Evolutionary conservation across 257 asterid genomes (phyloP), one percentile per base, ranked within the genome.

Genomic region (Handroanthus guayacan): DNA sequence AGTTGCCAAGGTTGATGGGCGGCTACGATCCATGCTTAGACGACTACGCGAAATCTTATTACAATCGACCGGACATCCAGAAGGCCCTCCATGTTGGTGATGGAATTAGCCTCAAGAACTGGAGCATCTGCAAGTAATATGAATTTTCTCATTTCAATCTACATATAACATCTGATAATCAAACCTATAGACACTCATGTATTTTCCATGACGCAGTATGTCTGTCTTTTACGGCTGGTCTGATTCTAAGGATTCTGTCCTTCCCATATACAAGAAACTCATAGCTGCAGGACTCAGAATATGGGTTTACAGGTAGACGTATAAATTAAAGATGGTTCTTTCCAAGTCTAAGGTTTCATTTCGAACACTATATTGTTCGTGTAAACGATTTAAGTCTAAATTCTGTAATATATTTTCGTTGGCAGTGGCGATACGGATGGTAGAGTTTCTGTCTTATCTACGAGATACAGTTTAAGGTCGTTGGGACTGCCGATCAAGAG

Each of bases 11-110:
- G 79, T 73, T 89, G 71, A 68, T 93, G 87, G 94, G 92, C 38
- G 97, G 98, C 2, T 94, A 89, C 5, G 97, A 94, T 43, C 98
- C 98, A 6, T 94, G 98, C 82, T 85, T 94, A 66, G 98, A 94
- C 43, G 84, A 88, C 86, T 89, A 92, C 60, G 88, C 98, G 0
- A 87, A 57, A 47, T 75, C 84, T 8, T 94, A 89, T 81, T 94
- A 88, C 86, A 92, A 90, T 63, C 84, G 90, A 31, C 86, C 65
- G 6, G 94, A 89, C 44, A 97, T 94, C 72, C 98, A 94, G 81
- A 88, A 80, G 67, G 97, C 97, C 69, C 97, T 94, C 63, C 97
- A 94, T 69, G 96, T 87, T 62, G 67, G 73, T 11, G 91, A 86
- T 62, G 95, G 95, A 51, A 80, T 67, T 36, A 79, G 57, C 67